These are phyloP conservation scores for Gloeopeniophorella convolvens DNA, from an alignment of 768 basidiomycete genomes.

Conservation along the genomic window DNA sequence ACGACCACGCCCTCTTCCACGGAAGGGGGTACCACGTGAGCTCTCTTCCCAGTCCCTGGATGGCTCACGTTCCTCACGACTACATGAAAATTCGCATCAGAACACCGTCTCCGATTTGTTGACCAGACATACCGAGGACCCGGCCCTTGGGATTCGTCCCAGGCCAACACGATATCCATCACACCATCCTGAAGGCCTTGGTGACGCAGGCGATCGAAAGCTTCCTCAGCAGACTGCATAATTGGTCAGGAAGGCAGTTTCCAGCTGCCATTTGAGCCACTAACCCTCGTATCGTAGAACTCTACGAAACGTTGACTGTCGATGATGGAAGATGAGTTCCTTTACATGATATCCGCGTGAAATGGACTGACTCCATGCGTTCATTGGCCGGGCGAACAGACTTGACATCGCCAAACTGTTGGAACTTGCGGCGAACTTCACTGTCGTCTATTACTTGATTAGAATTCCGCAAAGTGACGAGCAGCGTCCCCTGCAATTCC, in stretches of 20 bases:
- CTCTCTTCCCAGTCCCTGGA: conserved; percentile 25
- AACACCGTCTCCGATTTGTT: background rate
- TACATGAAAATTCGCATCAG: conserved; percentile 24
- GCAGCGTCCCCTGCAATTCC: conserved; percentile 79
- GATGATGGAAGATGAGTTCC: conserved; percentile 7
- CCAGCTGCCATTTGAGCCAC: conserved; percentile 20
- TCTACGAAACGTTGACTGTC: conserved; percentile 86
- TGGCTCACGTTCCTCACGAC: conserved; percentile 29
- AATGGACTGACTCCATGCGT: conserved; percentile 40
- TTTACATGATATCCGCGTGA: background rate
- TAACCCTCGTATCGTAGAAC: conserved; percentile 82
- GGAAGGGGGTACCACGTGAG: conserved; percentile 24
- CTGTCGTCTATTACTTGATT: conserved; percentile 70
- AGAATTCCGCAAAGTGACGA: conserved; percentile 72
- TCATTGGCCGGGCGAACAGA: conserved; percentile 59
- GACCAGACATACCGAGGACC: conserved; percentile 25
- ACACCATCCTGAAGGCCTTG: conserved; percentile 78
- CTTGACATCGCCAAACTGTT: conserved; percentile 89
- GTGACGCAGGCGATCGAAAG: conserved; percentile 73
- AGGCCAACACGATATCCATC: conserved; percentile 82
- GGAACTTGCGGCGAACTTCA: conserved; percentile 81
- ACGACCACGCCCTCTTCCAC: conserved; percentile 25
- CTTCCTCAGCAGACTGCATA: conserved; percentile 78
- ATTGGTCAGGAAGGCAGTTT: too few species aligned
- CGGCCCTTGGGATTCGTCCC: conserved; percentile 56